These are phyloP conservation scores for Hypsizygus marmoreus DNA, from an alignment of 768 basidiomycete species.

Conservation along the genomic window DNA sequence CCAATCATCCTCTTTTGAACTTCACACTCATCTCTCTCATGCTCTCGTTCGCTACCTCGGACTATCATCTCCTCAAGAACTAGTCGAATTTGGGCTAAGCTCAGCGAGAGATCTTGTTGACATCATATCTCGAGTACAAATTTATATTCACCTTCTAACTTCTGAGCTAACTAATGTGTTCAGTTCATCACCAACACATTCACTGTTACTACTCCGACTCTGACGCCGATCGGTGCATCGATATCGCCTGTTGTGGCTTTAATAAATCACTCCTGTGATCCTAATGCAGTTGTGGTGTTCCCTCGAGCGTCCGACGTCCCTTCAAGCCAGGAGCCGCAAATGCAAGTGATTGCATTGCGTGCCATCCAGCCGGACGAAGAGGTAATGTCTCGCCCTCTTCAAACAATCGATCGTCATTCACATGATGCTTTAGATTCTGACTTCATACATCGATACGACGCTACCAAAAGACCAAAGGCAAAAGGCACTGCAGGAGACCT, in stretches of 20 bases:
- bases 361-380: conserved; percentile 69
- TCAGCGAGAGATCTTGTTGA: conserved; percentile 67
- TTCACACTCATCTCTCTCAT: conserved; percentile 72
- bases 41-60: conserved; percentile 73
- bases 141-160: not conserved
- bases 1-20: conserved; percentile 47
- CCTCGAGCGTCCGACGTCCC: conserved; percentile 50
- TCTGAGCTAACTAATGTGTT: conserved; percentile 3
- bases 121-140: conserved; percentile 68
- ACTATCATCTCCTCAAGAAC: conserved; percentile 56
- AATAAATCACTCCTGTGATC: conserved; percentile 86
- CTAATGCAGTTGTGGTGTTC: conserved; percentile 92
- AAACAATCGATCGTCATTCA: not conserved
- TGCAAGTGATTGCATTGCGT: conserved; percentile 75
- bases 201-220: conserved; percentile 74
- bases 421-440: conserved; percentile 59
- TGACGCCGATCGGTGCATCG: conserved; percentile 83
- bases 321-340: conserved; percentile 50
- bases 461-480: conserved; percentile 60
- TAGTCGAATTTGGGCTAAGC: conserved; percentile 56
- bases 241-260: conserved; percentile 80
- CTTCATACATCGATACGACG: conserved; percentile 85
- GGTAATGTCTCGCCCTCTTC: conserved; percentile 39
- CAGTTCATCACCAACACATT: conserved; percentile 94
- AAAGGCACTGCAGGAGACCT: conserved; percentile 63